Evolutionary conservation across 2,329 filamentous ascomycete genomes (phyloP).

Genomic region (Rutstroemia sp.): DNA sequence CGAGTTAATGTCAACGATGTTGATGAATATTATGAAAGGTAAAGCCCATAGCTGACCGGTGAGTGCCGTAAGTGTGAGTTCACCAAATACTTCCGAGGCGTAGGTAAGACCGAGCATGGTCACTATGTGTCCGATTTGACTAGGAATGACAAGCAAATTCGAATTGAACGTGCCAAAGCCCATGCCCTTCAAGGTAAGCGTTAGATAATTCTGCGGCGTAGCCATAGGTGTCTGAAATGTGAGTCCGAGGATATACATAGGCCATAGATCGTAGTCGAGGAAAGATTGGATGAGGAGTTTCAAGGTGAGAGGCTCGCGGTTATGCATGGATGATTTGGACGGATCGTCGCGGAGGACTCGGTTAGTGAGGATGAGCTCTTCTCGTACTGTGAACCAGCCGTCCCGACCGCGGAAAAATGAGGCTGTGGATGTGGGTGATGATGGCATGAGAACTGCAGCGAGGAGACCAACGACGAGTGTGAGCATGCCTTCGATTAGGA

Average conservation of each 20-base stretch:
- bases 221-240: conserved; percentile 44
- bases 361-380: conserved; percentile 57
- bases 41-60: conserved; percentile 52
- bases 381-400: conserved; percentile 54
- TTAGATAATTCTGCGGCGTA: conserved; percentile 47
- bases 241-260: conserved; percentile 36
- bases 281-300: conserved; percentile 38
- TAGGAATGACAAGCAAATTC: conserved; percentile 57
- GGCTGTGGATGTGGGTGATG: conserved; percentile 26
- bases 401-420: conserved; percentile 50
- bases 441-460: conserved; percentile 21
- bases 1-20: conserved; percentile 32
- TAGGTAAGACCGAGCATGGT: conserved; percentile 32
- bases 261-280: conserved; percentile 47
- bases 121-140: conserved; percentile 41
- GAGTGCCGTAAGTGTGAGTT: conserved; percentile 41
- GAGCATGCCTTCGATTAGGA: conserved; percentile 22
- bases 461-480: conserved; percentile 20
- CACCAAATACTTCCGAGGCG: conserved; percentile 38
- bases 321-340: conserved; percentile 41
- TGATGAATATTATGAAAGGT: conserved; percentile 43
- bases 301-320: conserved; percentile 40
- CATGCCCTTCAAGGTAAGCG: conserved; percentile 48
- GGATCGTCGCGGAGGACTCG: conserved; percentile 46
- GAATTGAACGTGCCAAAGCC: conserved; percentile 54